Evolutionary conservation across 129 eudicot species (phyloP), one percentile per base, ranked within the genome.

Genomic region (Erigeron canadensis): DNA sequence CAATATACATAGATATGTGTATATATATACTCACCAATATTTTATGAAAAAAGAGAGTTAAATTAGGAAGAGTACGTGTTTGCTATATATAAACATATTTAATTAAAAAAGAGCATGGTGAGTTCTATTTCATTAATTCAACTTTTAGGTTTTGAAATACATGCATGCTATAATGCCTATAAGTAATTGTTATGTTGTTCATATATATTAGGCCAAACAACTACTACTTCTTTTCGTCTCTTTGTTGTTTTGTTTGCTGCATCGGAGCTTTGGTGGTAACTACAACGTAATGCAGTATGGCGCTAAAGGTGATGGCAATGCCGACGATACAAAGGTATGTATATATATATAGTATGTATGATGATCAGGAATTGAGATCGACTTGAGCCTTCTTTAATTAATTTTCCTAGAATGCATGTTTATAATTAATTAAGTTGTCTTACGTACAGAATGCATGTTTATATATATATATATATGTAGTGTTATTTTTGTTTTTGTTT

Each of bases 241-340:
- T 0, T 63, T 78, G 55, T 51, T 71, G 48, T 39, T 70, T 71
- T 71, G 61, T 37, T 78, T 54, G 65, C 72, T 71, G 43, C 71
- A 64, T 42, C 61, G 21, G 12, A 71, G 67, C 12, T 56, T 21
- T 0, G 28, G 73, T 10, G 67, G 38, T 18, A 6, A 50, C 53
- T 78, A 71, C 6, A 63, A 78, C n/a, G 46, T 78, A 43, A 71
- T 78, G 81, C 67, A 78, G 2, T 78, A 71, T 53, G 81, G 77
- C 15, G 81, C 81, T 17, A 64, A 11, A 10, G 81, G 81, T 7
- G 73, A 78, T 63, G 81, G 81, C 11, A 18, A 8, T 22, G 63
- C 67, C 17, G 81, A 71, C 2, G 77, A 78, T 65, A 71, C 81
- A 37, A 34, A 53, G 59, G 81, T 78, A 63, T 19, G 46, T 61